A percentile compares a stretch with the other conserved stretches of the same genome.
phyloP scores from a whole-genome alignment of 139 green algal species.

The Coccomyxa sp. region DNA sequence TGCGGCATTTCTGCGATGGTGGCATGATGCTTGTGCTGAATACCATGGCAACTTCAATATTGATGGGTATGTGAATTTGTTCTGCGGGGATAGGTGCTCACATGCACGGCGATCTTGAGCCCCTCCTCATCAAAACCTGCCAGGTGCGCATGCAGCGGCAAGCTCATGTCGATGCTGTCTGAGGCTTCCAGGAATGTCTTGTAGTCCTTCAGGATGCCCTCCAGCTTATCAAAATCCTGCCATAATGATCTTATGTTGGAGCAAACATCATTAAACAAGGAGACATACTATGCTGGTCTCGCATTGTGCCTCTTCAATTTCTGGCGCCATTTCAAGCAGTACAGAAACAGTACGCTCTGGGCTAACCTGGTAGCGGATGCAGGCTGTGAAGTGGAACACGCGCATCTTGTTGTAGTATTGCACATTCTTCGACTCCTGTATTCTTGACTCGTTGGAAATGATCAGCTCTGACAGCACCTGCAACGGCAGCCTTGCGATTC shows the following conservation, averaged over 20 bases:
- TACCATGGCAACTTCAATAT: too few relatives aligned
- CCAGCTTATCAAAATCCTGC: conserved; percentile 8
- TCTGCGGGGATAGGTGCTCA: neutral
- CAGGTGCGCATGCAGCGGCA: neutral
- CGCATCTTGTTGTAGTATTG: conserved; percentile 5
- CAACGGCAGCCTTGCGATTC: neutral
- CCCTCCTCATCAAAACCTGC: neutral
- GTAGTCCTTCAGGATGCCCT: conserved; percentile 1
- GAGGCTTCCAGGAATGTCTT: neutral
- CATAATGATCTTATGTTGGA: neutral
- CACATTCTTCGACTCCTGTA: neutral
- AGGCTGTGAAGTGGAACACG: neutral
- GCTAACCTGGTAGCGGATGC: neutral
- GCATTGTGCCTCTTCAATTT: too few relatives aligned
- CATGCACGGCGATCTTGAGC: conserved; percentile 1
- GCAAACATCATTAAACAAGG: neutral
- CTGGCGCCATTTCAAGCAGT: too few relatives aligned
- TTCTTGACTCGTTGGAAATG: conserved; percentile 19
- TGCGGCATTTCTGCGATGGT: too few relatives aligned
- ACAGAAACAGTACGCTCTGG: too few relatives aligned
- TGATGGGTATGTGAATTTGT: too few relatives aligned
- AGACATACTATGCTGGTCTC: too few relatives aligned
- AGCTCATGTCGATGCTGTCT: neutral
- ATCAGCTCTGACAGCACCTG: conserved; percentile 28
- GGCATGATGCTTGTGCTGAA: too few relatives aligned